A percentile compares a stretch with the other conserved stretches of the same genome.
phyloP scores from a whole-genome alignment of 768 basidiomycete species.

The Mycena filopes region DNA sequence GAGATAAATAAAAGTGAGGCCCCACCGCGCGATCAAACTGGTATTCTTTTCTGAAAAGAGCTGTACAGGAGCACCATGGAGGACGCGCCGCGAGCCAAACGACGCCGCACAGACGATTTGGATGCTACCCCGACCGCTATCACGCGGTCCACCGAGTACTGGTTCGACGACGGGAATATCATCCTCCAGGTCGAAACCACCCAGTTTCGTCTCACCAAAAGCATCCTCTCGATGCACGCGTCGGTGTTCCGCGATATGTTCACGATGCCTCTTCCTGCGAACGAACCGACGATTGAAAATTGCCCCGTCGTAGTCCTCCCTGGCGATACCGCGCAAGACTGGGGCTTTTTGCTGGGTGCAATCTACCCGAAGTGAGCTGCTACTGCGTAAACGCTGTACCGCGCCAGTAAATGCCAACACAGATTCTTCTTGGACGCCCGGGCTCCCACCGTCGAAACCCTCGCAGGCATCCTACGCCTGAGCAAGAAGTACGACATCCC shows the following conservation, averaged over 20 bases:
- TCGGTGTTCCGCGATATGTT: conserved; percentile 54
- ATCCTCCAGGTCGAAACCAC: conserved; percentile 48
- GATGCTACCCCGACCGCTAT: not conserved
- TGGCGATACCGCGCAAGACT: conserved; percentile 45
- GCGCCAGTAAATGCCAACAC: not conserved
- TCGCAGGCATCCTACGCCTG: not conserved
- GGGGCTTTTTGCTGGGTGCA: conserved; percentile 47
- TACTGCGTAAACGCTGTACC: not conserved
- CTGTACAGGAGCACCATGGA: too few relatives aligned
- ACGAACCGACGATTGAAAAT: conserved; percentile 42
- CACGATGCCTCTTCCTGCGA: conserved; percentile 46
- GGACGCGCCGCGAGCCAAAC: not conserved
- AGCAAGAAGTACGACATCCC: conserved; percentile 1
- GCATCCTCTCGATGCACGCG: conserved; percentile 46
- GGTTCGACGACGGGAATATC: conserved; percentile 55
- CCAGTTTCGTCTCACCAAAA: conserved; percentile 49
- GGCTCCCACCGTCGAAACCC: not conserved
- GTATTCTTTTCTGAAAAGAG: too few relatives aligned
- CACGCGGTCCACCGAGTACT: conserved; percentile 26
- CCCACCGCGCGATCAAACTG: too few relatives aligned
- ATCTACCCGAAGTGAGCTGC: conserved; percentile 32
- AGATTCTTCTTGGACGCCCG: not conserved
- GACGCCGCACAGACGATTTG: conserved; percentile 3
- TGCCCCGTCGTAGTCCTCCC: conserved; percentile 47
- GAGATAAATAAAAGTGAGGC: too few relatives aligned